Evolutionary conservation across 1,284 basidiomycete genomes (phyloP).

Genomic region (Cryptococcus maquisensis): DNA sequence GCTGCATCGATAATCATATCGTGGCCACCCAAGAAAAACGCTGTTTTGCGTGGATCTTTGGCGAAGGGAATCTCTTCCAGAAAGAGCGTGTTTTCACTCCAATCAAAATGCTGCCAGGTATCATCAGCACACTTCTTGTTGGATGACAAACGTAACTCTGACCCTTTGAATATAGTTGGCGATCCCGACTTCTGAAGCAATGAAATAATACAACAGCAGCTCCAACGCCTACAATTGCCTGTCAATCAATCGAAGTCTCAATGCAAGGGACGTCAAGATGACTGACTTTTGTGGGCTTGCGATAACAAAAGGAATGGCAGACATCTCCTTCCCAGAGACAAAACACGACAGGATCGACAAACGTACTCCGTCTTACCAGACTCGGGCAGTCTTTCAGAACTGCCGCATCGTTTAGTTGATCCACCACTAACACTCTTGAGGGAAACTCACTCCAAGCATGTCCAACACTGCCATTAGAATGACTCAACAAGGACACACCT

Average conservation of each 20-base stretch:
- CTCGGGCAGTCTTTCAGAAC: slow-evolving; percentile 70
- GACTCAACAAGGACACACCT: slow-evolving; percentile 60
- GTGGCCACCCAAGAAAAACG: slow-evolving; percentile 72
- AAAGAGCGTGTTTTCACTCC: slow-evolving; percentile 83
- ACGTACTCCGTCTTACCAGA: slow-evolving; percentile 68
- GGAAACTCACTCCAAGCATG: slow-evolving; percentile 43
- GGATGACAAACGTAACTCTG: slow-evolving; percentile 10
- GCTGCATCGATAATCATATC: slow-evolving; percentile 70
- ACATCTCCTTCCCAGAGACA: slow-evolving; percentile 89
- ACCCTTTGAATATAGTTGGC: slow-evolving; percentile 73
- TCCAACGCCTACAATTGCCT: slow-evolving; percentile 59
- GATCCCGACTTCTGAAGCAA: slow-evolving; percentile 76
- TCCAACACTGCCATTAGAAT: slow-evolving; percentile 62
- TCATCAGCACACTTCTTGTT: not conserved
- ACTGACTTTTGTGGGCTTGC: slow-evolving; percentile 58
- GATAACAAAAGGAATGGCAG: slow-evolving; percentile 82
- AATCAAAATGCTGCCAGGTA: slow-evolving; percentile 49
- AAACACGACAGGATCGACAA: slow-evolving; percentile 76
- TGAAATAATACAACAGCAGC: slow-evolving; percentile 77
- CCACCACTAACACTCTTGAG: not conserved
- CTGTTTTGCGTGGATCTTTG: slow-evolving; percentile 51
- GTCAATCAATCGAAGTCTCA: not conserved
- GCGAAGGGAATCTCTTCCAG: slow-evolving; percentile 80
- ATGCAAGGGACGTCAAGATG: slow-evolving; percentile 12
- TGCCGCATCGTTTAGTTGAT: slow-evolving; percentile 4